Evolutionary conservation across 2,329 filamentous ascomycete genomes (phyloP).

Genomic region (Sclerotinia borealis): DNA sequence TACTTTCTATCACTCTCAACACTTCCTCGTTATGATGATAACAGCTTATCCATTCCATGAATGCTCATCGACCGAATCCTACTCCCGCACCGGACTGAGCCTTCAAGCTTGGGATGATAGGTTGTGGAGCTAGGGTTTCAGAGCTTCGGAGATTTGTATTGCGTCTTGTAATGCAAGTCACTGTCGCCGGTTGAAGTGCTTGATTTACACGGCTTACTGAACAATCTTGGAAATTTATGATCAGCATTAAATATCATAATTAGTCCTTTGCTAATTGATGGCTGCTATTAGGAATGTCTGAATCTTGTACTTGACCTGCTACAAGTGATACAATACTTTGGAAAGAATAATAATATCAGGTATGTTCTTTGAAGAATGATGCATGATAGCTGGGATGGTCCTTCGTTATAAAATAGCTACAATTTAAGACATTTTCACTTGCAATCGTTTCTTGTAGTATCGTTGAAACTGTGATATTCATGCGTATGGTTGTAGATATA

Average conservation of each 20-base stretch:
- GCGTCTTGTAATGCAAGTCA: constrained; percentile 52
- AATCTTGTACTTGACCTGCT: background rate
- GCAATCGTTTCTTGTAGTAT: background rate
- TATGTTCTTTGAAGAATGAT: background rate
- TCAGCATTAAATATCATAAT: constrained; percentile 1
- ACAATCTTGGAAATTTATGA: background rate
- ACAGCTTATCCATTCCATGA: constrained; percentile 75
- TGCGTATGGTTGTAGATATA: background rate
- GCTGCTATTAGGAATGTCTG: constrained; percentile 2
- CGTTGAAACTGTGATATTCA: background rate
- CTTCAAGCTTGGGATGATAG: constrained; percentile 50
- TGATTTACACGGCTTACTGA: constrained; percentile 50
- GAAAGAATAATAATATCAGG: background rate
- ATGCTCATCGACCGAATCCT: constrained; percentile 60
- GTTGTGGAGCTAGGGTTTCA: constrained; percentile 72
- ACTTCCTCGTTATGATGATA: constrained; percentile 45
- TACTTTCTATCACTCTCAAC: constrained; percentile 10
- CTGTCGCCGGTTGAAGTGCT: constrained; percentile 53
- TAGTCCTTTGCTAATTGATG: constrained; percentile 6
- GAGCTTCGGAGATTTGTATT: constrained; percentile 44
- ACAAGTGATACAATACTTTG: too few relatives aligned
- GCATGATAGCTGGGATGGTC: background rate
- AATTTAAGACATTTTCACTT: background rate
- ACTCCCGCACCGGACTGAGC: constrained; percentile 63
- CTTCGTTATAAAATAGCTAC: background rate